Evolutionary conservation across 2,329 filamentous ascomycete species (phyloP), one percentile per base, ranked within the genome.

Genomic region (Aureobasidium sp.): DNA sequence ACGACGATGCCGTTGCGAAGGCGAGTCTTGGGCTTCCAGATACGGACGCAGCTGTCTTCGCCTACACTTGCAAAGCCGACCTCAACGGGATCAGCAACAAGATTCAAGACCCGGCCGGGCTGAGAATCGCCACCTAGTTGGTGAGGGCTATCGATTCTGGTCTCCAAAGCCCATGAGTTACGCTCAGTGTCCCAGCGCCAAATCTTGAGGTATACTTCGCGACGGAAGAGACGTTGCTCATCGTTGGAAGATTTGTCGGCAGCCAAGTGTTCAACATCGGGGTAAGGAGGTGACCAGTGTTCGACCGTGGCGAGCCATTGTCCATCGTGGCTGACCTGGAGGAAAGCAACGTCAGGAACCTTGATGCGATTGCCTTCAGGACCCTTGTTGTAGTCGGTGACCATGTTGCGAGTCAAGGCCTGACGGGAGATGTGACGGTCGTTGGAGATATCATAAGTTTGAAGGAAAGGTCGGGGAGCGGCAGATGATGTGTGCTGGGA

Each of bases 271-370:
- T 84, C 81, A 15, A 89, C 75, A 70, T 97, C 91, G 64, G 83
- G 79, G 14, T 78, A 76, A 11, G 89, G 85, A 1, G 91, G 91
- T 57, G 83, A 82, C 94, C 94, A 99, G 70, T 92, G 89, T 71
- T 99, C 94, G 1, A 96, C 84, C 1, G 91, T 97, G 5, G 89
- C 92, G 62, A 99, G 82, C 92, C 93, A 97, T 66, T 85, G 82
- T 20, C 93, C 93, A 70, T 97, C 88, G 55, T 82, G 78, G 47
- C 89, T 93, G 67, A 94, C 85, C 47, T 87, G 83, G 56, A 97
- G 78, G 62, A 88, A 84, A 7, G 84, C 87, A 51, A 96, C 83
- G 64, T 88, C 84, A 0, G 94, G 93, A 67, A 96, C 89, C 15
- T 84, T 81, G 55, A 97, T 84, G 5, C 83, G 81, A 57, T 84